A percentile compares a stretch with the other conserved stretches of the same genome.
phyloP scores from a whole-genome alignment of 352 stramenopile species.

The Halophytophthora batemanensis region DNA sequence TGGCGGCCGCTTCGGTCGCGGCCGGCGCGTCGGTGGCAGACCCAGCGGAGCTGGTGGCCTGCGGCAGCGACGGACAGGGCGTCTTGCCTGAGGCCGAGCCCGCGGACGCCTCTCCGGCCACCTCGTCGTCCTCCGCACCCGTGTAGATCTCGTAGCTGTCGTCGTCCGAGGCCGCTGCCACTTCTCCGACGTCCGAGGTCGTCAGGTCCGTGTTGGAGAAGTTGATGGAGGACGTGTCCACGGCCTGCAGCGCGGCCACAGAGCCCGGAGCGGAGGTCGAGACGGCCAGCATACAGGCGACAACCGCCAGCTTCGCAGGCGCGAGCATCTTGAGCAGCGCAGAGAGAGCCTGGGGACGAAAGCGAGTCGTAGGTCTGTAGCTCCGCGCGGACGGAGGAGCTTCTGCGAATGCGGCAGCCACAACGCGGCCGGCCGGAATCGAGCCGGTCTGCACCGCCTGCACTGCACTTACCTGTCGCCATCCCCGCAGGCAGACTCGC shows the following conservation, averaged over 20 bases:
- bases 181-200: slow-evolving; percentile 13
- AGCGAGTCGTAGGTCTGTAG: too few relatives aligned
- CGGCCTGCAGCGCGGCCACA: slow-evolving; percentile 11
- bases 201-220: slow-evolving; percentile 23
- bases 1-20: slow-evolving; percentile 2
- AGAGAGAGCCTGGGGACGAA: too few relatives aligned
- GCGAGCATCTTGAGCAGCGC: too few relatives aligned
- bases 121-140: background rate
- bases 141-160: slow-evolving; percentile 1
- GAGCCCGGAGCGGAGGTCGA: background rate
- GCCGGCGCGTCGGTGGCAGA: slow-evolving; percentile 2
- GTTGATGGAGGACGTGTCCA: slow-evolving; percentile 17
- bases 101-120: slow-evolving; percentile 1
- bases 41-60: slow-evolving; percentile 8
- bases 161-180: slow-evolving; percentile 17
- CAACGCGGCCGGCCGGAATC: too few relatives aligned
- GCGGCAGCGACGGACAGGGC: slow-evolving; percentile 22
- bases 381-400: too few relatives aligned
- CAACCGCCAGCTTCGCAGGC: slow-evolving; percentile 18
- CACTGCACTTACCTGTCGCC: too few relatives aligned
- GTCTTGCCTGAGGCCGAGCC: slow-evolving; percentile 12
- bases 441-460: too few relatives aligned
- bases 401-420: too few relatives aligned
- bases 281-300: slow-evolving; percentile 13
- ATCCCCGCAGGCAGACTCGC: too few relatives aligned